Base-by-base conservation (phyloP, 257 asterid genomes). In the Mentha longifolia region DNA sequence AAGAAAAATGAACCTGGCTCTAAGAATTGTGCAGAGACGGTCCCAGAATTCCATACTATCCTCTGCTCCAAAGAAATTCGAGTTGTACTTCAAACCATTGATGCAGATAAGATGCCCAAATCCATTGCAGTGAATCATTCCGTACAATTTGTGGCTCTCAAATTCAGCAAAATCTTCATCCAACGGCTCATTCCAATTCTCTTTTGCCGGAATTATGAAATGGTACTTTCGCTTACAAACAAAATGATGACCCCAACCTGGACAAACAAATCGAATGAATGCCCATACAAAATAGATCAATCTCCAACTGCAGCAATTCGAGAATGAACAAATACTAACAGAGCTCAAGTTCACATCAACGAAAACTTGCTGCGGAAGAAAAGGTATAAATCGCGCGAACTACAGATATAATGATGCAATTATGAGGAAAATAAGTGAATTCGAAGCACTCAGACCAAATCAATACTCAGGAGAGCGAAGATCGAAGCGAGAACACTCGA, bases 241-340 rank as follows among this genome's bases (percentile, higher is more conserved):
- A 80, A 78, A 92, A 86, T 92, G 94, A 79, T 92, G 97, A n/a
- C 96, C 92, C 96, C 98, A 92, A 28, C 95, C 96, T 88, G 72
- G 68, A 77, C 35, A 55, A 42, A 25, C 33, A 52, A 46, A 15
- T 19, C 41, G 39, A 17, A 30, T 15, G 28, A 72, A 55, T 2
- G 14, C 22, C 31, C 61, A 57, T 12, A 45, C 37, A 12, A 17
- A 52, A 31, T 20, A 41, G 7, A 43, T 1, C 19, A 14, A 52
- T 16, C 10, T 33, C 58, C n/a, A n/a, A 52, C 42, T 37, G 49
- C 50, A 67, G 17, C 17, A 59, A 58, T 15, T 25, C 1, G 10
- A 33, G n/a, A 51, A 16, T 30, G 0, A n/a, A 37, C 3, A 3
- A 13, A n/a, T 10, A 42, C 14, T 42, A n/a, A 55, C 22, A 20